These are phyloP conservation scores for Cocos nucifera DNA, from an alignment of 176 grass and related monocot species.

Conservation along the genomic window DNA sequence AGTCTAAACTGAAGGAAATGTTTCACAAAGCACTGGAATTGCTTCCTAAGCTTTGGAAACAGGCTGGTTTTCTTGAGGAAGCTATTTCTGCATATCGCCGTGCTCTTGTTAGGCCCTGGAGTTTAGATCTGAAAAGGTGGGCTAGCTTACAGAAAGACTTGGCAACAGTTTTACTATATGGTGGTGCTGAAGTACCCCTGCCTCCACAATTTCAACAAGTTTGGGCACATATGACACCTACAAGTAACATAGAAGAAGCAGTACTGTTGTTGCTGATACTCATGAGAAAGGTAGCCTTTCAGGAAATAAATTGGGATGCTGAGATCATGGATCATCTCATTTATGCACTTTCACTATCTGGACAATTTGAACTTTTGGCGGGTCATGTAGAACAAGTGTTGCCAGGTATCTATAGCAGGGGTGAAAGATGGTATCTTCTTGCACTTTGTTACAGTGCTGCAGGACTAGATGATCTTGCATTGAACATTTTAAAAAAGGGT, in stretches of 20 bases:
- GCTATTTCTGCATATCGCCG: conserved; percentile 63
- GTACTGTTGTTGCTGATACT: conserved; percentile 66
- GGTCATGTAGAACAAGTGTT: conserved; percentile 71
- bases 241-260: conserved; percentile 65
- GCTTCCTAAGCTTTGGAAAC: conserved; percentile 84
- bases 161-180: conserved; percentile 69
- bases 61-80: conserved; percentile 69
- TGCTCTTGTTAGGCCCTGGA: conserved; percentile 64
- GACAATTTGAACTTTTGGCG: conserved; percentile 69
- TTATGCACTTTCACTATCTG: conserved; percentile 65
- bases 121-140: conserved; percentile 57
- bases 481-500: conserved; percentile 75
- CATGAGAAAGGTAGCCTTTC: conserved; percentile 57
- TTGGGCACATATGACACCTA: conserved; percentile 24
- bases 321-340: conserved; percentile 89
- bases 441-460: conserved; percentile 77
- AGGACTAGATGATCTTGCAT: conserved; percentile 69
- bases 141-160: conserved; percentile 79
- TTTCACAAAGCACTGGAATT: conserved; percentile 78
- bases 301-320: conserved; percentile 78
- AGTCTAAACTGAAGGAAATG: conserved; percentile 73
- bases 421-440: conserved; percentile 91
- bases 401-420: conserved; percentile 72
- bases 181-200: conserved; percentile 50
- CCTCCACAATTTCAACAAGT: conserved; percentile 35